Base-by-base conservation (phyloP, 2,329 filamentous ascomycete species). In the Trematosphaeria pertusa region DNA sequence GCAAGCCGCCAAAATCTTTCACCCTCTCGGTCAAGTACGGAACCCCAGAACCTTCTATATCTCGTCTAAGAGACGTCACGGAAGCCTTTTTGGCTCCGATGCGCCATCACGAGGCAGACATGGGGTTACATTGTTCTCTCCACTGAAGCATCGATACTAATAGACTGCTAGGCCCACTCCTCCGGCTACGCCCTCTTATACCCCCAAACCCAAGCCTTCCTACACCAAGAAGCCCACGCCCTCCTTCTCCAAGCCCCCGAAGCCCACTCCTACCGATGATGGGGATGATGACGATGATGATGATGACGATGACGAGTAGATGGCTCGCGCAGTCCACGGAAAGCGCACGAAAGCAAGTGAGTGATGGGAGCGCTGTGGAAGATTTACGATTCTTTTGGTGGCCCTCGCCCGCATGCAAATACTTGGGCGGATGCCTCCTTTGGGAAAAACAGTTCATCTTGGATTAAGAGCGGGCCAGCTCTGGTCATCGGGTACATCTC, bases 281-380 rank as follows among this genome's bases (percentile, higher is more conserved):
- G 47, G 50, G 7, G 50, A 37, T 1, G 50, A 48, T 2, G 48
- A 46, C 1, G 43, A 48, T 35, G 44, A 53, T 36, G 45, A 50
- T 39, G 40, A 48, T 11, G 45, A 50, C 37, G 40, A 48, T 11
- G 32, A 45, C 12, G 15, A 36, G 11, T 37, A 50, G 21, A 37
- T 19, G 24, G 5, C 15, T 40, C 17, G 14, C 22, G 11, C 21
- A n/a, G n/a, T n/a, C 34, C 34, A 37, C 10, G 7, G 7, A 10
- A 37, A 6, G 6, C 21, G 11, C 19, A 17, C 17, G 14, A 3
- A 17, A 12, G 11, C 14, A 15, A 15, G 15, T 33, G 6, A 8
- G 31, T 6, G 15, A 10, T 19, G 4, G 32, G 12, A 35, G 32
- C 14, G n/a, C n/a, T n/a, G n/a, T n/a, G n/a, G n/a, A n/a, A 18